Evolutionary conservation across 176 grass and related monocot species (phyloP).

Genomic region (Juncus inflexus): DNA sequence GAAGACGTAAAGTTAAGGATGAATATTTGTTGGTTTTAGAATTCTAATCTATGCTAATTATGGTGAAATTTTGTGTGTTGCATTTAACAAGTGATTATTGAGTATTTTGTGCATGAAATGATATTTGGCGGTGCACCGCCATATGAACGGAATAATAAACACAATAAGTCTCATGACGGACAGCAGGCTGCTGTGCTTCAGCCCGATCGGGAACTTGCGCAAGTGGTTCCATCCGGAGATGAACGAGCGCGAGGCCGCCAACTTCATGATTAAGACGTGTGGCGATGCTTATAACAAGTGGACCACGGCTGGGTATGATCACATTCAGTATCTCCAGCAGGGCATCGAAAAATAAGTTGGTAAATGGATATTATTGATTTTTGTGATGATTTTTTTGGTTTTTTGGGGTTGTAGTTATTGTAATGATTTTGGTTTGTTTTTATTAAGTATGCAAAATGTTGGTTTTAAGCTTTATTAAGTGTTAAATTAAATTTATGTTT

Average conservation of each 20-base stretch:
- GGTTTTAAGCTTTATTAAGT: too few relatives aligned
- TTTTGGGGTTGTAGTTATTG: too few relatives aligned
- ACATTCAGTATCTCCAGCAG: slow-evolving; percentile 98
- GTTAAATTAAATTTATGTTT: too few relatives aligned
- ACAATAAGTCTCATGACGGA: slow-evolving; percentile 91
- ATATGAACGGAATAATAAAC: slow-evolving; percentile 90
- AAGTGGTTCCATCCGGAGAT: slow-evolving; percentile 98
- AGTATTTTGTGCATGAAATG: slow-evolving; percentile 96
- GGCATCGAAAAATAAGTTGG: slow-evolving; percentile 84
- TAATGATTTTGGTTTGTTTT: too few relatives aligned
- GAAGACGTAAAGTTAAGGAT: too few relatives aligned
- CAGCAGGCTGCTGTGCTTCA: slow-evolving; percentile 94
- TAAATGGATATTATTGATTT: too few relatives aligned
- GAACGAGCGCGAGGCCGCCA: slow-evolving; percentile 89
- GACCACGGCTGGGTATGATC: slow-evolving; percentile 94
- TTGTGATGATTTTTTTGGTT: too few relatives aligned
- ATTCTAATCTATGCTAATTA: too few relatives aligned
- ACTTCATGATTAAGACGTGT: slow-evolving; percentile 94
- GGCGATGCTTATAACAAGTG: slow-evolving; percentile 97
- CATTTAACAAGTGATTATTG: too few relatives aligned
- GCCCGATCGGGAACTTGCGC: slow-evolving; percentile 79
- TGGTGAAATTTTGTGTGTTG: too few relatives aligned
- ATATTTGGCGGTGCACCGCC: slow-evolving; percentile 80
- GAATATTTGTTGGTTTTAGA: too few relatives aligned
- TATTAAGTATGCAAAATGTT: too few relatives aligned